Evolutionary conservation across 1,284 basidiomycete species (phyloP).

Genomic region (Boletus albobrunnescens): DNA sequence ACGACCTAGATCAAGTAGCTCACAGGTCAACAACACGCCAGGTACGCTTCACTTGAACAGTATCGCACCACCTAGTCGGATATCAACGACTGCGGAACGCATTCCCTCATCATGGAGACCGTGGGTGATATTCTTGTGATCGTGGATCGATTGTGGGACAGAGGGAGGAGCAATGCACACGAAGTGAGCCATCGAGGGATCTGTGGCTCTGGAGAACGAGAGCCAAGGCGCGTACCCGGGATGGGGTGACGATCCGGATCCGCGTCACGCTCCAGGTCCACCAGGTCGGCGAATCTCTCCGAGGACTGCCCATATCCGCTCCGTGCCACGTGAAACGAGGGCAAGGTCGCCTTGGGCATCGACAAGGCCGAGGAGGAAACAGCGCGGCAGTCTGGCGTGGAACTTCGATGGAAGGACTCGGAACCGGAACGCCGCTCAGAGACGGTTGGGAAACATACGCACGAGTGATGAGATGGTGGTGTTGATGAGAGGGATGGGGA

Average conservation of each 20-base stretch:
- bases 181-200: not conserved
- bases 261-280: no score
- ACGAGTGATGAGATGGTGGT: not conserved
- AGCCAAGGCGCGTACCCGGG: no score
- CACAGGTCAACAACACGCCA: not conserved
- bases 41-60: not conserved
- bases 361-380: conserved; percentile 7
- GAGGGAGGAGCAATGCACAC: not conserved
- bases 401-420: conserved; percentile 8
- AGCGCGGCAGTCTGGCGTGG: conserved; percentile 15
- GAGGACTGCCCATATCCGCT: not conserved
- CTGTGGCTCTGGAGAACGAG: not conserved
- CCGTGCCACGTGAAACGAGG: not conserved
- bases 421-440: not conserved
- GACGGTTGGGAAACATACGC: conserved; percentile 6
- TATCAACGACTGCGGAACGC: not conserved
- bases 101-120: not conserved
- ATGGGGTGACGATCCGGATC: no score
- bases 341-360: conserved; percentile 1
- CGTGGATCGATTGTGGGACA: not conserved
- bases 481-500: not conserved
- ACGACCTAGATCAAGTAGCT: conserved; percentile 1
- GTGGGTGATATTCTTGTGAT: not conserved
- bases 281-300: not conserved
- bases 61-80: not conserved